Evolutionary conservation across 192 early-diverging fungal species (phyloP), one percentile per base, ranked within the genome.

Genomic region (Thamnidium elegans): DNA sequence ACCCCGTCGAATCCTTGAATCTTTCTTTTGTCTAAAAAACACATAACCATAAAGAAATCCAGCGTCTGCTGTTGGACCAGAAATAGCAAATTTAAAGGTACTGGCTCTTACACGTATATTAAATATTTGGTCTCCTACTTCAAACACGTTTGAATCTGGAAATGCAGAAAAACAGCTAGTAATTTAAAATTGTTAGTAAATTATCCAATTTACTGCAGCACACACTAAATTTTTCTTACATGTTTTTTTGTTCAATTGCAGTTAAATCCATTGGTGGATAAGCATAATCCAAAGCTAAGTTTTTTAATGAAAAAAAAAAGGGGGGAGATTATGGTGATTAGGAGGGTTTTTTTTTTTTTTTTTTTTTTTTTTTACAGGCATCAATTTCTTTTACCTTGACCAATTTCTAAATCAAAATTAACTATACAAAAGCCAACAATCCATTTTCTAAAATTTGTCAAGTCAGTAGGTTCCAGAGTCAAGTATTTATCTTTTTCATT

Each of bases 21-120:
- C 94, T 71, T 87, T 84, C 72, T 93, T 88, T 72, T 98, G 94
- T 23, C 94, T 81, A 68, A 98, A 98, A 68, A 95, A 96, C 10
- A 94, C 94, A 79, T 96, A 94, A 31, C 92, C 94, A 75, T 98
- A 92, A 11, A 85, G 59, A 55, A 86, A 86, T 20, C 81, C 78
- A 44, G 84, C 78, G 59, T 82, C 76, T 11, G 80, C 73, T 4
- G 82, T 81, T 13, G 81, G 81, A 6, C 81, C 82, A 80, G 83
- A 82, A 15, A 77, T 74, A 34, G 79, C 77, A 45, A 81, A 69
- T 62, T 77, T 70, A 32, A 79, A 81, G 7, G 72, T 75, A 26
- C 82, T 82, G 5, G 87, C 84, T 58, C 87, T 84, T 48, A 87
- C 79, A 52, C 88, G 81, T 67, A 89, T 88, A 52, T 84, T 90